These are phyloP conservation scores for Brassica nigra DNA, from an alignment of 345 rosid genomes.

Conservation along the genomic window DNA sequence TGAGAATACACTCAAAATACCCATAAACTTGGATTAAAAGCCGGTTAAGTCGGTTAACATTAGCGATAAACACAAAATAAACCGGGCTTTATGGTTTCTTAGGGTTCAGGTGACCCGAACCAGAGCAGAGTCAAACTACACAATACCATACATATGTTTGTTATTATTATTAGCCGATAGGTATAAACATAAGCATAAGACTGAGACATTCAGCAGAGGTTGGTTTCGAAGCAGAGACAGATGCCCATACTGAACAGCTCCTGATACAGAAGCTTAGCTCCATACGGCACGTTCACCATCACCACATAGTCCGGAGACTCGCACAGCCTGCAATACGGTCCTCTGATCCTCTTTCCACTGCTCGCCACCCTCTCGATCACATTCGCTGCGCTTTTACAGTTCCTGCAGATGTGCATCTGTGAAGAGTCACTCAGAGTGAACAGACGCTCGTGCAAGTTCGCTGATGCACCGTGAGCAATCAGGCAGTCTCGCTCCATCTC, in stretches of 20 bases:
- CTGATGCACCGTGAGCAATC: conserved; percentile 84
- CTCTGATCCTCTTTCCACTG: conserved; percentile 72
- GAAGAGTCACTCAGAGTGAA: conserved; percentile 79
- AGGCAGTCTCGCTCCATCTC: conserved; percentile 96
- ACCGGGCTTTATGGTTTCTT: neutral
- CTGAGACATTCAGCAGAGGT: conserved; percentile 43
- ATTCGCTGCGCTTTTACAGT: conserved; percentile 59
- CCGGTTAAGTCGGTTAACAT: neutral
- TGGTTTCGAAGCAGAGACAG: conserved; percentile 61
- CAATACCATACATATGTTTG: neutral
- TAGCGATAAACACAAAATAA: neutral
- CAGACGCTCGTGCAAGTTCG: conserved; percentile 80
- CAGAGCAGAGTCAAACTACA: neutral
- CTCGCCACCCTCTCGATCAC: conserved; percentile 64
- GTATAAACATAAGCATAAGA: neutral
- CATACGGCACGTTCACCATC: conserved; percentile 66
- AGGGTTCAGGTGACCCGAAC: neutral
- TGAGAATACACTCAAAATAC: neutral
- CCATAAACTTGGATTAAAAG: neutral
- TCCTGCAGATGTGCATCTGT: conserved; percentile 71
- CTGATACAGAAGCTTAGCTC: conserved; percentile 72
- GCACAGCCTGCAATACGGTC: conserved; percentile 74
- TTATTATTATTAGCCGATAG: neutral
- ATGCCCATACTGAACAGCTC: conserved; percentile 91
- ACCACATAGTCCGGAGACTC: conserved; percentile 64